Base-by-base conservation (phyloP, 768 basidiomycete species). In the Neoboletus brunneissimus region DNA sequence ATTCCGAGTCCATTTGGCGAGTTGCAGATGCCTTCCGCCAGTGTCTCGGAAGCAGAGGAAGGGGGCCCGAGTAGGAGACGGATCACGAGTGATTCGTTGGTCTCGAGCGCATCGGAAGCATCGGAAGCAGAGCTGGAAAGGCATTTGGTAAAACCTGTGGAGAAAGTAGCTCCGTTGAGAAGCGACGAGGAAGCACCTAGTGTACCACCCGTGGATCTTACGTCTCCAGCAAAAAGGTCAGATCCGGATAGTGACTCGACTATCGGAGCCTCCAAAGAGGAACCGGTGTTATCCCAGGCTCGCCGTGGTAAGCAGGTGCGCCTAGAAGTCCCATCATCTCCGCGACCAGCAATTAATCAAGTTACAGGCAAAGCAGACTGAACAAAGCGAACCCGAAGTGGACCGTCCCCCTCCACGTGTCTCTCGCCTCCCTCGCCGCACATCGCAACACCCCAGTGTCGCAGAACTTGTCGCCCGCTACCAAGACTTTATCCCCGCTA, bases 401-500 rank as follows among this genome's bases (percentile, higher is more conserved):
- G 59, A 55, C 7, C 64, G 51, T 15, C 60, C 68, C 34, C 64
- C 68, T 47, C 71, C 72, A 34, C 74, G 75, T 38, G 64, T 70
- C 9, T 91, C 89, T 27, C 81, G 83, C 57, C 72, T 91, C 38
- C 89, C 89, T 27, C 79, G 88, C 22, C 80, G 86, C 15, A 65
- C 78, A 9, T 68, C 72, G 1, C 77, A 80, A 48, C 82, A 82
- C 16, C 79, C 86, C 4, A 86, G 77, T 57, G 93, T 97, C 0
- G 91, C 94, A 16, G 92, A 96, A 59, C 75, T 95, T 22, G 89
- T 95, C 16, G 88, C 82, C 59, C 87, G 84, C 53, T 92, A 91
- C 68, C 87, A 89, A 67, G 86, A 89, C 57, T 87, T 83, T 58
- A 73, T 91, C 10, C 89, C 89, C 48, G 76, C 87, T 16, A 84